phyloP scores from a whole-genome alignment of 495 filamentous ascomycete genomes.

The Thermochaetoides thermophila region DNA sequence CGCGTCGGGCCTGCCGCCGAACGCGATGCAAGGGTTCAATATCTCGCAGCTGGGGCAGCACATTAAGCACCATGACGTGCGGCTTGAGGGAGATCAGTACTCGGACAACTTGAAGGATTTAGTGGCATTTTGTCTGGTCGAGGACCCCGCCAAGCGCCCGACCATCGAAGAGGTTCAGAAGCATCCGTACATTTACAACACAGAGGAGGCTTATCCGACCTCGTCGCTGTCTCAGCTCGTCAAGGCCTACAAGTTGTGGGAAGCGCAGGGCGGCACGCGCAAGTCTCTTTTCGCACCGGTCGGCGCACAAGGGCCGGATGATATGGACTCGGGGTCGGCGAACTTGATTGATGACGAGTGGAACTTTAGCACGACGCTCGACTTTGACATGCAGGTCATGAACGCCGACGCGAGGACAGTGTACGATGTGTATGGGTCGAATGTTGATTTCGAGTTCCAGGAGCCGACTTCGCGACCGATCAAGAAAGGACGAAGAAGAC shows the following conservation, averaged over 20 bases:
- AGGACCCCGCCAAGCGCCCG: conserved; percentile 59
- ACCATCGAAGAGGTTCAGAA: conserved; percentile 49
- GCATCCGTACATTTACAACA: conserved; percentile 48
- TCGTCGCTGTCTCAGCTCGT: conserved; percentile 58
- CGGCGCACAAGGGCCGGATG: conserved; percentile 48
- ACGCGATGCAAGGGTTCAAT: conserved; percentile 35
- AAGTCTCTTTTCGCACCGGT: conserved; percentile 65
- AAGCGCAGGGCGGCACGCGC: conserved; percentile 66
- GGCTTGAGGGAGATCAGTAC: conserved; percentile 63
- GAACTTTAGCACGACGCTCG: conserved; percentile 84
- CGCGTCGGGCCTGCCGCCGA: conserved; percentile 76
- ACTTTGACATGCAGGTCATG: conserved; percentile 52
- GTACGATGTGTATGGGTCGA: conserved; percentile 35
- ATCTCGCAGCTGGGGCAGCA: conserved; percentile 42
- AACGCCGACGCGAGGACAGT: conserved; percentile 33
- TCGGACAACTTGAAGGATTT: conserved; percentile 61
- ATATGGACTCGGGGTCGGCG: conserved; percentile 22
- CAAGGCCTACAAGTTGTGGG: conserved; percentile 72
- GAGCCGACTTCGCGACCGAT: conserved; percentile 26
- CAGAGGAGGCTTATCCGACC: conserved; percentile 52
- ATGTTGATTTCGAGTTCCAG: conserved; percentile 30
- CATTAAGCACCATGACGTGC: conserved; percentile 46
- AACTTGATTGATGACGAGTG: conserved; percentile 76
- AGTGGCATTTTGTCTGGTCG: conserved; percentile 64
- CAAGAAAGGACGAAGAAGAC: conserved; percentile 29